Conservation (phyloP, 139 green algal species). For the Microglena sp. region DNA sequence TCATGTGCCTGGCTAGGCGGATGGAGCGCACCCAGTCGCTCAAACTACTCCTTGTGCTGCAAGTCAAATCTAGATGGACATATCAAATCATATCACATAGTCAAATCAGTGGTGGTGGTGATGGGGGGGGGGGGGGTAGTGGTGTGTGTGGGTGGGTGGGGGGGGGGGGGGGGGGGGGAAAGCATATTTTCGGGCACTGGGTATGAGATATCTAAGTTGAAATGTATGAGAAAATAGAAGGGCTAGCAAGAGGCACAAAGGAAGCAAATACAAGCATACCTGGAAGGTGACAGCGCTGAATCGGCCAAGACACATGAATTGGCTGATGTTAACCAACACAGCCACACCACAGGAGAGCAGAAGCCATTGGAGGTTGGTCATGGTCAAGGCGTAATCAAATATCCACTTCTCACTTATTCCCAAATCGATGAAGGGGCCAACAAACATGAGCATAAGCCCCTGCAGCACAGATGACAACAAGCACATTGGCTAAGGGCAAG, state of each 20-base stretch:
- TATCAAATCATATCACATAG: no score
- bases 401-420: conserved; percentile 49
- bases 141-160: no score
- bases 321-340: conserved; percentile 78
- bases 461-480: conserved; percentile 17
- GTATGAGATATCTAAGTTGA: no score
- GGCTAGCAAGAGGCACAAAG: no score
- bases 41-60: no score
- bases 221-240: no score
- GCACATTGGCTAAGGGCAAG: no score
- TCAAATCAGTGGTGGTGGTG: no score
- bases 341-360: conserved; percentile 57
- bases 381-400: conserved; percentile 42
- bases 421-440: conserved; percentile 69
- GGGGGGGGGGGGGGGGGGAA: not conserved
- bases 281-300: conserved; percentile 91
- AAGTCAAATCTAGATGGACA: no score
- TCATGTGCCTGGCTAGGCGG: no score
- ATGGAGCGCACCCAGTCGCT: no score
- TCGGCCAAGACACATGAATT: conserved; percentile 90
- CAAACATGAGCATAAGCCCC: conserved; percentile 58
- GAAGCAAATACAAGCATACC: conserved; percentile 34
- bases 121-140: no score
- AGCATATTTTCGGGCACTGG: not conserved
- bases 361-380: conserved; percentile 42